Percentiles rank a stretch among this genome's conserved stretches.
Conservation (phyloP, 140 eudicot genomes). For the Stevia rebaudiana region DNA sequence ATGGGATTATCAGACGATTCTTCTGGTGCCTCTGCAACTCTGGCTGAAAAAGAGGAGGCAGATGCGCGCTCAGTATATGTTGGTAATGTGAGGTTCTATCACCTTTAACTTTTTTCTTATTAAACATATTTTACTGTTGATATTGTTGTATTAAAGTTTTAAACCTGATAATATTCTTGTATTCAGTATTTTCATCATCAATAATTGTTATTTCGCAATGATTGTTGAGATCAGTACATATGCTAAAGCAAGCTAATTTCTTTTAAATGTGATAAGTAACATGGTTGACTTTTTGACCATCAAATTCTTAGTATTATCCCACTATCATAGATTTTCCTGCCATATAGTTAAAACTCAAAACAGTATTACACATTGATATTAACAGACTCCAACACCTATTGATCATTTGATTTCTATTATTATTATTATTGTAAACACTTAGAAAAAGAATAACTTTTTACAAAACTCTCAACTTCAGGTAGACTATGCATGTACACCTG, state of each 20-base stretch:
- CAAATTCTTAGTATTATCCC: background rate
- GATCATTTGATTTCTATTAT: too few species aligned
- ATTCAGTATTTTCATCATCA: conserved; percentile 4
- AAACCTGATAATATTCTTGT: background rate
- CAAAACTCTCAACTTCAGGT: conserved; percentile 45
- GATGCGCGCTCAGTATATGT: conserved; percentile 89
- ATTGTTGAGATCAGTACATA: conserved; percentile 5
- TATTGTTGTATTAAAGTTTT: background rate
- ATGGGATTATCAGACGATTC: conserved; percentile 49
- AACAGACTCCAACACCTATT: background rate
- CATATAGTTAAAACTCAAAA: background rate
- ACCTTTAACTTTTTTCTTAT: conserved; percentile 21
- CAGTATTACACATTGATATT: background rate
- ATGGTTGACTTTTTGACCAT: background rate
- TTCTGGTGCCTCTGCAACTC: conserved; percentile 51
- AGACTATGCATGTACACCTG: conserved; percentile 92
- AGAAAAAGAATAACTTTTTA: background rate
- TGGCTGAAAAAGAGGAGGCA: conserved; percentile 88
- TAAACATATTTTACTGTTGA: background rate
- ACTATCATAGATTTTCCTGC: background rate
- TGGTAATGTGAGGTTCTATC: conserved; percentile 71
- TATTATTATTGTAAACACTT: background rate
- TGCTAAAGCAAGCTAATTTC: background rate
- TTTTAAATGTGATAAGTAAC: background rate
- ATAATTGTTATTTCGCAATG: background rate